Base-by-base conservation (phyloP, 1,284 basidiomycete species). In the Neonothopanus nambi region DNA sequence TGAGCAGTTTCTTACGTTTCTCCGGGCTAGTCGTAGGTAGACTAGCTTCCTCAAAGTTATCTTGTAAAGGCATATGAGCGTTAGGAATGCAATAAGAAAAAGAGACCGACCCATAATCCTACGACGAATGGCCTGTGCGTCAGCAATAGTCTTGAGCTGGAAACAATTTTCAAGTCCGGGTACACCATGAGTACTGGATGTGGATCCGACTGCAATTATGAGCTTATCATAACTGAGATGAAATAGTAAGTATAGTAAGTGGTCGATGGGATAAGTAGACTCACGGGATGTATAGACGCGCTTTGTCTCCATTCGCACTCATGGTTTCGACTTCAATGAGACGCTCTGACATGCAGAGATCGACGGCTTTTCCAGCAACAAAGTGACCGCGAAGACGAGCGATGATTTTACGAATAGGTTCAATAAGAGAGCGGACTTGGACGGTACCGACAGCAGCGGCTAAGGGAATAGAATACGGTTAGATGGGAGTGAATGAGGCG, bases 131-230 rank as follows among this genome's bases (percentile, higher is more conserved):
- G 79, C 77, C 66, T 92, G 91, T 0, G 95, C 95, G 67, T 99
- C 95, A 1, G 82, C 77, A 61, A 99, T 88, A 1, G 93, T 96
- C 76, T 99, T 99, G 55, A 99, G 82, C 69, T 98, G 95, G 77
- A 89, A 94, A 67, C 93, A 98, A 66, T 98, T 80, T 62, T 98
- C 88, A 47, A 99, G 72, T 8, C 96, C 96, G 3, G 88, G 87
- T 0, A 98, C 93, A 43, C 96, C 95, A 65, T 97, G 91, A 3
- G 93, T 94, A 65, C 89, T 91, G 17, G 94, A 95, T 30, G 87
- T 84, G 5, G 93, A 95, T 46, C 96, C 96, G 42, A 86, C 89
- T 7, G 96, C 95, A 58, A 99, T 91, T 40, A 99, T 73, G 24
- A 99, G 76, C 69, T 96, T 97, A 72, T 99, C 95, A 64, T 98